A percentile compares a stretch with the other conserved stretches of the same genome.
Conservation (phyloP, 2,329 filamentous ascomycete species). For the Neurospora sp. region DNA sequence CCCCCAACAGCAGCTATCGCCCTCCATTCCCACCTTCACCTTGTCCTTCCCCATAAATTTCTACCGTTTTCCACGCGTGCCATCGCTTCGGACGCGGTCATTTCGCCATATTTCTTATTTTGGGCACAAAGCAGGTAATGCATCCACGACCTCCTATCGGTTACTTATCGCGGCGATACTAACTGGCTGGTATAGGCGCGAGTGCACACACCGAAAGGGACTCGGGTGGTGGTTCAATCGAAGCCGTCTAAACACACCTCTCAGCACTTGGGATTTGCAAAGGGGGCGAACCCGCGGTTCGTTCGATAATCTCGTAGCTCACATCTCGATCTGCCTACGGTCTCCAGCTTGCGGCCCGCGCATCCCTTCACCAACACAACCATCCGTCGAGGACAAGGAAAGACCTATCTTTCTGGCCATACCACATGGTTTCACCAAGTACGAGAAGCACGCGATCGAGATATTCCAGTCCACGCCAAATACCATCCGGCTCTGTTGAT, state of each 20-base stretch:
- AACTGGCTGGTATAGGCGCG: constrained; percentile 18
- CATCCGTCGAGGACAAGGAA: constrained; percentile 8
- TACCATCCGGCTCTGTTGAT: constrained; percentile 18
- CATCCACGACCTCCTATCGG: neutral
- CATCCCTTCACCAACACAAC: constrained; percentile 1
- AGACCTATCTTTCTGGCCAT: constrained; percentile 15
- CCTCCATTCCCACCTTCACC: constrained; percentile 9
- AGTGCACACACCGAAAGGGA: constrained; percentile 6
- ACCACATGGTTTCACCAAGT: constrained; percentile 31
- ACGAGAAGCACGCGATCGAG: constrained; percentile 45
- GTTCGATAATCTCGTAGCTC: neutral
- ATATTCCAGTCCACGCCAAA: constrained; percentile 43
- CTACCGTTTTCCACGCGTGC: constrained; percentile 18
- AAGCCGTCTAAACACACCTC: constrained; percentile 2
- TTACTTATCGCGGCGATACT: constrained; percentile 11
- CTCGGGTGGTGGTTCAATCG: constrained; percentile 11
- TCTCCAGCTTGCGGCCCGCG: neutral
- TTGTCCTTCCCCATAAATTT: constrained; percentile 12
- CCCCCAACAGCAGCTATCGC: neutral
- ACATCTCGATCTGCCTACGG: constrained; percentile 5
- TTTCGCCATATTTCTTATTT: constrained; percentile 12
- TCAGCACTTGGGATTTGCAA: constrained; percentile 1
- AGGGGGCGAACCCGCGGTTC: constrained; percentile 13
- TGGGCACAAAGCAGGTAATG: constrained; percentile 15
- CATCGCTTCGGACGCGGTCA: constrained; percentile 17